phyloP scores from a whole-genome alignment of 371 early-diverging fungal genomes.

The Globomyces sp. region DNA sequence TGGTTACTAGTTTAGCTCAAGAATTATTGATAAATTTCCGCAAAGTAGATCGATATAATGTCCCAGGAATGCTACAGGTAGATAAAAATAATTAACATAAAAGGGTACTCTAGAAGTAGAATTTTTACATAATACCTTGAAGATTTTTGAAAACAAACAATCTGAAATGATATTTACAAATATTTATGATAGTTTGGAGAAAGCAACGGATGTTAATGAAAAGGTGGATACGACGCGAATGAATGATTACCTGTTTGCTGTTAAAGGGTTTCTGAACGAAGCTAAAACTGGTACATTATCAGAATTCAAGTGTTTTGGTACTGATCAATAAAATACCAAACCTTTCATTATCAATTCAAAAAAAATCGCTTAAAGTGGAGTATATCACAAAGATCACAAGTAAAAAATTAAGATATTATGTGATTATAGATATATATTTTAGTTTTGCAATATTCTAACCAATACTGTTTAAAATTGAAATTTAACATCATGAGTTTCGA shows the following conservation, averaged over 20 bases:
- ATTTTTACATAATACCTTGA: conserved; percentile 76
- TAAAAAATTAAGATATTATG: too few relatives aligned
- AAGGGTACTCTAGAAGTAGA: conserved; percentile 80
- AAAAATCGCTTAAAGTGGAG: too few relatives aligned
- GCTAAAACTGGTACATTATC: conserved; percentile 68
- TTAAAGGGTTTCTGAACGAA: conserved; percentile 62
- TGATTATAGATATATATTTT: too few relatives aligned
- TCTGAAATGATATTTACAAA: conserved; percentile 60
- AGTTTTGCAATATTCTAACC: too few relatives aligned
- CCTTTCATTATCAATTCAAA: too few relatives aligned
- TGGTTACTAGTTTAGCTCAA: conserved; percentile 69
- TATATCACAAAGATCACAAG: too few relatives aligned
- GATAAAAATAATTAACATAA: not conserved
- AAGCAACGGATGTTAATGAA: conserved; percentile 36
- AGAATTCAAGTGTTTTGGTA: conserved; percentile 70
- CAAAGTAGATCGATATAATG: conserved; percentile 77
- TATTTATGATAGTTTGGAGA: conserved; percentile 69
- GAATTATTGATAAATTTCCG: conserved; percentile 77
- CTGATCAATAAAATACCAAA: too few relatives aligned
- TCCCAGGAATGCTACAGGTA: conserved; percentile 87
- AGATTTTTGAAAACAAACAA: conserved; percentile 63
- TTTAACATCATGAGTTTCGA: too few relatives aligned
- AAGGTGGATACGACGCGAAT: conserved; percentile 27
- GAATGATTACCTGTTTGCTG: conserved; percentile 59
- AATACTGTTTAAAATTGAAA: too few relatives aligned